Base-by-base conservation (phyloP, 2,329 filamentous ascomycete genomes). In the Botrytis byssoidea region DNA sequence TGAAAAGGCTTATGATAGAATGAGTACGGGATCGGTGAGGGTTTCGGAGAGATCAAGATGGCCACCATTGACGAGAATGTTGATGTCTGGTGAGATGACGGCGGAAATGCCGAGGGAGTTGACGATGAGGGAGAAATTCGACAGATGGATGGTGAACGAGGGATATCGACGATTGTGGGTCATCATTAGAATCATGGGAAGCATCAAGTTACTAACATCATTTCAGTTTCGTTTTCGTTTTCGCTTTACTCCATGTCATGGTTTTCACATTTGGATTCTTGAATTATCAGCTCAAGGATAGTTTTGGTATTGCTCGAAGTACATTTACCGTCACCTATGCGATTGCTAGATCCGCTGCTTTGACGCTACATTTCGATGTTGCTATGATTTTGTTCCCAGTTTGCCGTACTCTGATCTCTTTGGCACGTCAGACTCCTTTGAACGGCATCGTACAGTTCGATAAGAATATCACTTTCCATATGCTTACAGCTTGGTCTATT, bases 391-490 rank as follows among this genome's bases (percentile, higher is more conserved):
- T 96, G 42, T 90, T 95, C 78, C 93, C 93, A 63, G 93, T 96
- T 68, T 96, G 93, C 85, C 88, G 93, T 74, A 96, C 93, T 20
- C 88, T 96, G 78, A 94, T 96, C 80, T 96, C 93, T 71, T 88
- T 95, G 75, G 88, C 91, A 70, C 89, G 93, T 75, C 92, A 93
- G 81, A 96, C 93, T 10, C 92, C 93, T 12, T 86, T 96, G 73
- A 95, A 95, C 82, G 92, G 93, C 77, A 93, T 96, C 80, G 92
- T 97, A 77, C 93, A 94, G 78, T 94, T 96, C 83, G 92, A 94
- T 84, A 95, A 94, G 86, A 94, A 95, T 84, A 94, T 95, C 82
- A 93, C 92, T 63, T 95, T 96, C 83, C 93, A 96, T 85, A 95
- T 93, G 83, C 90, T 88, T 67, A 93, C 92, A 40, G 93, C 92